Evolutionary conservation across 352 stramenopile genomes (phyloP), one percentile per base, ranked within the genome.

Genomic region (Thalassiosira hispida): DNA sequence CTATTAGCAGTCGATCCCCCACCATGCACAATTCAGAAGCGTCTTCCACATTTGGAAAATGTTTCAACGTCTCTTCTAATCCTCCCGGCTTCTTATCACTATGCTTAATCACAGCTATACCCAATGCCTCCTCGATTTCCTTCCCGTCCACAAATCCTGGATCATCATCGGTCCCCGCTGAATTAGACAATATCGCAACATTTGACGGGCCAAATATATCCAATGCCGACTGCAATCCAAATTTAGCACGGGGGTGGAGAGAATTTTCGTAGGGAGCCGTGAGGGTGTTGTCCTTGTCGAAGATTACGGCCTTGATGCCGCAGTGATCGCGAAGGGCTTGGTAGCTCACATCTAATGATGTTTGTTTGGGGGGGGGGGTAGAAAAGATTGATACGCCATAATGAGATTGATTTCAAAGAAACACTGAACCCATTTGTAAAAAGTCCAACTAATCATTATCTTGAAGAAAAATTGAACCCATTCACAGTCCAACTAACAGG

Each of bases 241-340:
- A 63, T 83, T 76, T 12, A 1, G 97, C 84, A 69, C 94, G 89
- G 4, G 91, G 83, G 33, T 97, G 95, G 52, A 98, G 86, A 47
- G 91, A 77, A 57, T 91, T 87, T 63, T 91, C 88, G 68, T 98
- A 97, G 6, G 96, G 96, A 1, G 93, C 87, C 0, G 96, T 98
- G 59, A 98, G 81, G 25, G 96, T 98, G 81, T 98, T 98, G 81
- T 98, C 96, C 77, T 98, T 98, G 90, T 98, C 96, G 78, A 98
- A 98, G 56, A 98, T 90, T 42, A 98, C 92, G 38, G 93, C 95
- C 42, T 95, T 93, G 85, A 98, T 97, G 25, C 95, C 96, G 63
- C 83, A 90, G 47, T 85, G 70, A 31, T 91, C 79, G 55, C 83
- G 84, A 7, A 94, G 64, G 12, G 82, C 79, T 72, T 73, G 25